A percentile compares a stretch with the other conserved stretches of the same genome.
Conservation (phyloP, 176 grass and related monocot species). For the Zizania latifolia region DNA sequence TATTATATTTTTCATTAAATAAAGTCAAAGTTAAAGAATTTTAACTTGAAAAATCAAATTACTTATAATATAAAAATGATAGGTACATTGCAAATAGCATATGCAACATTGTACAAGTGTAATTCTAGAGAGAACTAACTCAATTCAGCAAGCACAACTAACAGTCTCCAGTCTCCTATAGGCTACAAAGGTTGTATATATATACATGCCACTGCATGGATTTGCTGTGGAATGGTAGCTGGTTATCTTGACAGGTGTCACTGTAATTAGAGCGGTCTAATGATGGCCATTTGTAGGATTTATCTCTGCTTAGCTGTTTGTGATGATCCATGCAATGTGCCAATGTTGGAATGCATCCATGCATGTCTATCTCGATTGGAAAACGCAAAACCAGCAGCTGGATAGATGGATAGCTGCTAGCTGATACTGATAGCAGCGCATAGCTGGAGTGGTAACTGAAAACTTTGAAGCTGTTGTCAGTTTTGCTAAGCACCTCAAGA, state of each 20-base stretch:
- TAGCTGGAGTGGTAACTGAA: not conserved
- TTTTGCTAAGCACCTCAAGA: conserved; percentile 16
- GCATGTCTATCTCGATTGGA: not conserved
- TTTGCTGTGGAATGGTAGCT: not conserved
- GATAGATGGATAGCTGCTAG: not conserved
- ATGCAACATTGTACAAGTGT: too few species aligned
- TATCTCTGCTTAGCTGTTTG: not conserved
- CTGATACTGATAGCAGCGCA: too few species aligned
- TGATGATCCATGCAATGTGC: not conserved
- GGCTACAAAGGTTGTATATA: not conserved
- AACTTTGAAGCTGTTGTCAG: not conserved
- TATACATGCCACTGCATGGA: not conserved
- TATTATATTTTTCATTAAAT: too few species aligned
- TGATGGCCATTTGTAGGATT: not conserved
- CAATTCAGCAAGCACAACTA: not conserved
- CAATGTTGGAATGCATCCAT: not conserved
- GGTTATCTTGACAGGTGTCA: not conserved
- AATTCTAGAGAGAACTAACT: not conserved
- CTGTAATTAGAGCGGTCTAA: not conserved
- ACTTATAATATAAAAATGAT: too few species aligned
- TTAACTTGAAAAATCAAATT: too few species aligned
- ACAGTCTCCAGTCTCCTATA: not conserved
- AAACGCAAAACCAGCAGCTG: not conserved
- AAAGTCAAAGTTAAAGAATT: too few species aligned
- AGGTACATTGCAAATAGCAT: too few species aligned